Evolutionary conservation across 352 stramenopile species (phyloP).

Genomic region (Globisporangium cederbergense): DNA sequence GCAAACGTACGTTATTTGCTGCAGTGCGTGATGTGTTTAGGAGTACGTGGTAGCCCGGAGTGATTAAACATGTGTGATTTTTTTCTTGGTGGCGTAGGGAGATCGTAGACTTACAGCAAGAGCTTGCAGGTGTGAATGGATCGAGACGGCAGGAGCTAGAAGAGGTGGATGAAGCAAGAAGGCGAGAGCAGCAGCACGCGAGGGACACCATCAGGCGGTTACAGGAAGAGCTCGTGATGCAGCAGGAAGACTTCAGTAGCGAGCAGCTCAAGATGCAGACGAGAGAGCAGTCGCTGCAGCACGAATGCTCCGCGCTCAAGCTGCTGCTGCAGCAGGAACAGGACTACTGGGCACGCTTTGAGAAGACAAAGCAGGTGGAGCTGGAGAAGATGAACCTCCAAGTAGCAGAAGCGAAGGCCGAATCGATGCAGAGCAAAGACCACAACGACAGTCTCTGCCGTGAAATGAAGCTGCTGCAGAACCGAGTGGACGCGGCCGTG

Average conservation of each 20-base stretch:
- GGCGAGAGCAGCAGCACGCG: conserved; percentile 13
- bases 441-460: conserved; percentile 30
- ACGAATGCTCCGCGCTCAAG: conserved; percentile 39
- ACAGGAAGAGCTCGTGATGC: conserved; percentile 22
- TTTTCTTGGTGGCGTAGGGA: conserved; percentile 9
- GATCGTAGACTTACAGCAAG: conserved; percentile 11
- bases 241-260: conserved; percentile 16
- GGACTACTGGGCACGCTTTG: conserved; percentile 36
- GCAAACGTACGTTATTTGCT: conserved; percentile 12
- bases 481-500: conserved; percentile 43
- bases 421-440: conserved; percentile 30
- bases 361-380: conserved; percentile 25
- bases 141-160: conserved; percentile 19
- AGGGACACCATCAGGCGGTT: conserved; percentile 16
- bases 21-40: not conserved
- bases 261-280: conserved; percentile 14
- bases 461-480: conserved; percentile 44
- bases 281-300: conserved; percentile 22
- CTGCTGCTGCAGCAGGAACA: conserved; percentile 46
- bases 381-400: conserved; percentile 28
- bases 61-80: not conserved
- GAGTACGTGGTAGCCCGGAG: not conserved
- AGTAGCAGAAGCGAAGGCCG: conserved; percentile 27
- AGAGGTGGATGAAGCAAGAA: conserved; percentile 15
- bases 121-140: conserved; percentile 21